Conservation (phyloP, 2,329 filamentous ascomycete genomes). For the Chaetomiaceae sp. region DNA sequence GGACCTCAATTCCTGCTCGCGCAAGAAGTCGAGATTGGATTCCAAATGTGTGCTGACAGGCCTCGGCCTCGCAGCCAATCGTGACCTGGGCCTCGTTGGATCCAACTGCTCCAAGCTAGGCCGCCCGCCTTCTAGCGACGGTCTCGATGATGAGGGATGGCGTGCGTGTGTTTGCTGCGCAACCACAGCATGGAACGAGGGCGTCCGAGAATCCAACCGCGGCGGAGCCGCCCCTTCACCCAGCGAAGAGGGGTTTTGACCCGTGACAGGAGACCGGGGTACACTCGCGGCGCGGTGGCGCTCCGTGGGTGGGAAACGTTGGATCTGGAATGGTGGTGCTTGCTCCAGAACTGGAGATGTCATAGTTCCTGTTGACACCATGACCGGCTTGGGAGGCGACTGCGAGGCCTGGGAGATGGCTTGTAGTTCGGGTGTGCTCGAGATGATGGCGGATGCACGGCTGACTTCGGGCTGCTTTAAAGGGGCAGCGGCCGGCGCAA, state of each 20-base stretch:
- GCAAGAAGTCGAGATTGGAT: constrained; percentile 75
- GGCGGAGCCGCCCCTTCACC: constrained; percentile 26
- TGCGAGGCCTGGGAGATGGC: constrained; percentile 47
- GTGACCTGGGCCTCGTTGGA: constrained; percentile 45
- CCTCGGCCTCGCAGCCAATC: constrained; percentile 48
- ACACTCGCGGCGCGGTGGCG: constrained; percentile 39
- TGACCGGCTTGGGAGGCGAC: constrained; percentile 30
- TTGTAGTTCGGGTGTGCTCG: constrained; percentile 57
- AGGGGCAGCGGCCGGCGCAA: constrained; percentile 38
- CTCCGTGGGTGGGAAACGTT: constrained; percentile 40
- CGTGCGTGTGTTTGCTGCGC: constrained; percentile 32
- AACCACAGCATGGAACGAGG: constrained; percentile 34
- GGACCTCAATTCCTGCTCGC: constrained; percentile 63
- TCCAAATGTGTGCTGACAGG: constrained; percentile 81
- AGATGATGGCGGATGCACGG: constrained; percentile 60
- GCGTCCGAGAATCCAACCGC: constrained; percentile 27
- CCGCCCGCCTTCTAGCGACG: constrained; percentile 68
- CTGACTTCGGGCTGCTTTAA: constrained; percentile 47
- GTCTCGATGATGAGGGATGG: constrained; percentile 51
- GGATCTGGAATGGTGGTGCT: constrained; percentile 34
- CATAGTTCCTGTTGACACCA: constrained; percentile 70
- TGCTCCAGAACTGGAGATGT: constrained; percentile 58
- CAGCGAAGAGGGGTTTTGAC: constrained; percentile 23
- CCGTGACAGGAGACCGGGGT: constrained; percentile 33
- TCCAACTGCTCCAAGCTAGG: constrained; percentile 61